Evolutionary conservation across 169 alveolate species (phyloP), one percentile per base, ranked within the genome.

Genomic region (Amoebophrya sp.): DNA sequence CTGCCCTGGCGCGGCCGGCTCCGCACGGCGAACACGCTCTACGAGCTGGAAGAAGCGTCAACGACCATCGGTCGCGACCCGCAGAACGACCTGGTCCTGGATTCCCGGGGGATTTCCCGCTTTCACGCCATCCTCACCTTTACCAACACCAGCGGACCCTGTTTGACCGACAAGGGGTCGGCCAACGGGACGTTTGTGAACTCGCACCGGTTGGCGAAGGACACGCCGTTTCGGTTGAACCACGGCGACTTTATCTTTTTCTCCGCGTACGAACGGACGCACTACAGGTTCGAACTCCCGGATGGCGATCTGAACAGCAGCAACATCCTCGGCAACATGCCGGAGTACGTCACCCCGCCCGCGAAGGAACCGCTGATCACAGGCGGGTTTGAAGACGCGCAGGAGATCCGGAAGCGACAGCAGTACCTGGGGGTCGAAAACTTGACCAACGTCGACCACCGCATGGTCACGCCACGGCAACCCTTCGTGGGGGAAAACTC

Each of bases 41-140:
- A 89, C 32, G 91, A 89, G 40, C 77, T 89, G 1, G 91, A 89
- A 38, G 91, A 89, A 77, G 41, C 40, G 41, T 40, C 91, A 0
- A 66, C 55, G n/a, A n/a, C 77, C 77, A 89, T 89, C 10, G 91
- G 91, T 0, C 39, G 91, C 23, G 91, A 89, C 55, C 40, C 77
- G 1, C 77, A 23, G 14, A 41, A 47, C n/a, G 91, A 89, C n/a
- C 32, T 89, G 14, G 77, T 89, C 3, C 77, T 89, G 23, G 77
- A 89, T 29, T 40, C 77, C 23, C 53, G 66, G 1, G 91, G 91
- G 83, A 47, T 89, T 0, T 89, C 91, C 35, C 3, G 91, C 29
- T 41, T 40, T n/a, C 91, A 89, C 23, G 91, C 91, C n/a, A 54
- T 89, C 10, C 35, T 66, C 38, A 7, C 12, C 35, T 66, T 66